Evolutionary conservation across 169 alveolate genomes (phyloP).

Genomic region (Plasmodium ovale): DNA sequence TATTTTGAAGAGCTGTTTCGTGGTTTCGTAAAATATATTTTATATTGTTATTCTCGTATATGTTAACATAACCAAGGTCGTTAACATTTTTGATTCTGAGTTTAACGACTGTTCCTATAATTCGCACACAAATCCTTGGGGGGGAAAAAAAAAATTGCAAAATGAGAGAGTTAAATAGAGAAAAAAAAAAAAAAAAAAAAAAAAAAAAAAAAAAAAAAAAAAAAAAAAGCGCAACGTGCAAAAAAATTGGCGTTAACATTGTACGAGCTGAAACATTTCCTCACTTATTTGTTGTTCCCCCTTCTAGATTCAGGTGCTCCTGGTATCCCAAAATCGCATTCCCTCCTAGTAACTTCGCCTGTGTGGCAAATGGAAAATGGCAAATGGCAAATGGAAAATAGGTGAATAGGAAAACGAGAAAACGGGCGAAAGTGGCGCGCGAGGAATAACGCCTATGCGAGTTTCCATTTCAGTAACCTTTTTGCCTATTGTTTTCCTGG

Average conservation of each 20-base stretch:
- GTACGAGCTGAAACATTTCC: background rate
- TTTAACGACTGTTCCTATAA: constrained; percentile 77
- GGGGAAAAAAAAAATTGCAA: background rate
- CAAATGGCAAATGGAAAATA: background rate
- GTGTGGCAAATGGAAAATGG: no score
- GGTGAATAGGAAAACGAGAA: background rate
- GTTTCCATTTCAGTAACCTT: constrained; percentile 29
- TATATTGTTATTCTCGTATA: constrained; percentile 25
- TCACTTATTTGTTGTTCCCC: constrained; percentile 75
- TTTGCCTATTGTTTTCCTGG: constrained; percentile 67
- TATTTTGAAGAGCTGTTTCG: constrained; percentile 28
- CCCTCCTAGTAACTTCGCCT: constrained; percentile 76
- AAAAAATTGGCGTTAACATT: background rate
- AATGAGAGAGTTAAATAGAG: background rate
- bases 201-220: background rate
- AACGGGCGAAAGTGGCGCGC: background rate
- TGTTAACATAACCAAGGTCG: constrained; percentile 15
- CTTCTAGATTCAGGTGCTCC: constrained; percentile 75
- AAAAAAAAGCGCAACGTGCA: background rate
- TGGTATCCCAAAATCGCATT: constrained; percentile 76
- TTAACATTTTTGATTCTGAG: constrained; percentile 33
- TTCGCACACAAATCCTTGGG: constrained; percentile 71
- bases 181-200: no score
- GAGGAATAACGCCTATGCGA: background rate
- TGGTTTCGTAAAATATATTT: constrained; percentile 53